phyloP scores from a whole-genome alignment of 352 stramenopile genomes.

The Phytophthora pisi region DNA sequence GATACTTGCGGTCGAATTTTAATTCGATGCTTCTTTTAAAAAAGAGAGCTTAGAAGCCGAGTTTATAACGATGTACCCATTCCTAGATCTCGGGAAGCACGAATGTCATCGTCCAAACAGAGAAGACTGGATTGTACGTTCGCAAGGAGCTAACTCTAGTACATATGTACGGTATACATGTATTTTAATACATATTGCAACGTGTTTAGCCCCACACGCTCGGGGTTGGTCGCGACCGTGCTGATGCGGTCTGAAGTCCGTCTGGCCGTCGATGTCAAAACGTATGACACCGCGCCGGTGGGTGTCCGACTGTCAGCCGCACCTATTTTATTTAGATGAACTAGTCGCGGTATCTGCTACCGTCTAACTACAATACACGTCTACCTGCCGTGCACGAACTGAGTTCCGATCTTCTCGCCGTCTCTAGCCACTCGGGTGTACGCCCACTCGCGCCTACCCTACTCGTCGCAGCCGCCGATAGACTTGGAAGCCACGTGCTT shows the following conservation, averaged over 20 bases:
- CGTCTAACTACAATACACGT: not conserved
- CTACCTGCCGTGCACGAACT: not conserved
- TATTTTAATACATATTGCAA: not conserved
- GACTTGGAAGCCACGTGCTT: not conserved
- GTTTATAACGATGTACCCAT: too few species aligned
- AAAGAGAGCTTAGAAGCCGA: too few species aligned
- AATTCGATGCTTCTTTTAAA: too few species aligned
- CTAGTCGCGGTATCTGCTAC: not conserved
- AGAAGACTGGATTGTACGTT: too few species aligned
- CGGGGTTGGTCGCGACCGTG: not conserved
- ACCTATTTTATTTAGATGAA: too few species aligned
- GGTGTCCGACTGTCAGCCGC: not conserved
- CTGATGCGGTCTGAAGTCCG: conserved; percentile 2
- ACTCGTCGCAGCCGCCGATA: conserved; percentile 1
- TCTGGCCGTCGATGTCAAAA: not conserved
- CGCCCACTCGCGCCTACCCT: conserved; percentile 3
- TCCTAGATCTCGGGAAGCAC: too few species aligned
- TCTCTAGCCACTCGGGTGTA: conserved; percentile 1
- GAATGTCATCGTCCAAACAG: too few species aligned
- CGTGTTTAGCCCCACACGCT: not conserved
- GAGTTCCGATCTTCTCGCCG: not conserved
- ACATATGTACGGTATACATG: too few species aligned
- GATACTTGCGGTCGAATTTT: too few species aligned
- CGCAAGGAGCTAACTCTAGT: too few species aligned
- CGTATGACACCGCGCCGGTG: not conserved